Percentiles rank a stretch among this genome's conserved stretches.
Evolutionary conservation across 2,329 filamentous ascomycete genomes (phyloP).

Genomic region (Penicillium sp.): DNA sequence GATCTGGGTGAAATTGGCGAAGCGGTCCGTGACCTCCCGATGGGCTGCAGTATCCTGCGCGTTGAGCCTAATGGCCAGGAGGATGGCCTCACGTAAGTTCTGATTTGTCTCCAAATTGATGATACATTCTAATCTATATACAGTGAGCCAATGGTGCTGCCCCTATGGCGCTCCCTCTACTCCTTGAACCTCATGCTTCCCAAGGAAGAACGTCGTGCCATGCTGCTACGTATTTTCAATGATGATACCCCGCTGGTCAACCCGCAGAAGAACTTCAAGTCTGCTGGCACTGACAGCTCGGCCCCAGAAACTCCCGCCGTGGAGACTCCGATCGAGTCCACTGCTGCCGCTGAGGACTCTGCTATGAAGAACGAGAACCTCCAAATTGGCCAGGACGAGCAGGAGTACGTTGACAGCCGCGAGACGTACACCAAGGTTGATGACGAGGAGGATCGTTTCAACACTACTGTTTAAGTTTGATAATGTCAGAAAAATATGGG

Average conservation of each 20-base stretch:
- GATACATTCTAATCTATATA: conserved; percentile 19
- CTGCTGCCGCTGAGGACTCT: conserved; percentile 34
- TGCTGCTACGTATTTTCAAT: conserved; percentile 88
- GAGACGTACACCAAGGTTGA: conserved; percentile 47
- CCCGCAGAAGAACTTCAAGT: conserved; percentile 32
- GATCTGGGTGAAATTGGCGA: conserved; percentile 85
- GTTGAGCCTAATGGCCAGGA: conserved; percentile 70
- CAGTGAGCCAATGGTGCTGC: conserved; percentile 79
- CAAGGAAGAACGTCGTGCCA: conserved; percentile 91
- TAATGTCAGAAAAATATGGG: background rate
- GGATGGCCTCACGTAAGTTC: conserved; percentile 55
- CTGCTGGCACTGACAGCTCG: conserved; percentile 12
- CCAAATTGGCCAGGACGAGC: conserved; percentile 41
- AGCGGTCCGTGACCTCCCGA: conserved; percentile 72
- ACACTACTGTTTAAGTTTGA: conserved; percentile 46
- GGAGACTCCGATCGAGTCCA: conserved; percentile 13
- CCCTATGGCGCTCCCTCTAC: conserved; percentile 89
- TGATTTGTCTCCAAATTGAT: background rate
- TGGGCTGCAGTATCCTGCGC: conserved; percentile 89
- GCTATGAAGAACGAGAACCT: conserved; percentile 42
- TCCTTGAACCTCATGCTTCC: conserved; percentile 96
- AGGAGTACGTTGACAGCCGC: conserved; percentile 41
- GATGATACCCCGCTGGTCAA: conserved; percentile 84
- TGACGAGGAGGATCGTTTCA: conserved; percentile 48
- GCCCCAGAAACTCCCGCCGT: conserved; percentile 14